Evolutionary conservation across 306 rosid species (phyloP), one percentile per base, ranked within the genome.

Genomic region (Myrica gale): DNA sequence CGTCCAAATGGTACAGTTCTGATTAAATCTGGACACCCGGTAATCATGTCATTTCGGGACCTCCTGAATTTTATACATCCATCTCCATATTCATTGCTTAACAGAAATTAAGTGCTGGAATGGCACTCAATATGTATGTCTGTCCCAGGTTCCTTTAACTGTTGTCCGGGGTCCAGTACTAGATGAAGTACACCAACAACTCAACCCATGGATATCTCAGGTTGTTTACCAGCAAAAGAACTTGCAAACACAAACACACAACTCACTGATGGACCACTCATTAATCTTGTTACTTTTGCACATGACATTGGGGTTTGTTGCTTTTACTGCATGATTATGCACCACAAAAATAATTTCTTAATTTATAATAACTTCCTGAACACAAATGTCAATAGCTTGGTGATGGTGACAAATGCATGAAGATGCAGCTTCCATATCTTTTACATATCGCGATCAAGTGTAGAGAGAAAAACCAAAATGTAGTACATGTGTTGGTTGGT

Each of bases 161-260:
- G 62, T 87, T 71, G 26, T 84, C 17, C 78, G 73, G 37, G 91
- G 91, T 48, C 87, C 91, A 23, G 56, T 87, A 46, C 76, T 87
- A 68, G 89, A 87, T 69, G 91, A 87, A 79, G 89, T 87, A 62
- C 91, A 85, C 76, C 88, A 85, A 60, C 37, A 78, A 75, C 76
- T 87, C 77, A 78, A 70, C 76, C 68, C 91, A 82, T 87, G 91
- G 91, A 82, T 87, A 80, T 87, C 79, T 58, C 91, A 85, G 91
- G 91, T 87, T 68, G 48, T 46, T 51, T 32, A 54, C 74, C 11
- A n/a, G 50, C 46, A 13, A 32, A 70, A 65, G 69, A 39, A 17
- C 21, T n/a, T n/a, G n/a, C n/a, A n/a, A n/a, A 2, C 20, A 15
- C 46, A 62, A n/a, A n/a, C 20, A 13, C n/a, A n/a, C n/a, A n/a